phyloP scores from a whole-genome alignment of 1,139 yeast genomes.

The Debaryomyces subglobosus region DNA sequence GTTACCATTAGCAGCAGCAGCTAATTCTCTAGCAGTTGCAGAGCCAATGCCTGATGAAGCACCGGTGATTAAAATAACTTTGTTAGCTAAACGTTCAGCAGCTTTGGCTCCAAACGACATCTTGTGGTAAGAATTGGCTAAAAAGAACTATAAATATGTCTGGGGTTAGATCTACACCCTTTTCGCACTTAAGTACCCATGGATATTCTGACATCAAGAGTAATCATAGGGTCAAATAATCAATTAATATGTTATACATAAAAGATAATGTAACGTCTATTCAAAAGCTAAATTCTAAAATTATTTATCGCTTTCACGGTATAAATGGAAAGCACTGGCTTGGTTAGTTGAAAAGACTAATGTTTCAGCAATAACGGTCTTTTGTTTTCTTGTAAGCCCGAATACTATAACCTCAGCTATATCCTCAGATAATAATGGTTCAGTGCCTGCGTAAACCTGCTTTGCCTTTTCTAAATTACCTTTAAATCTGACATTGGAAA shows the following conservation, averaged over 20 bases:
- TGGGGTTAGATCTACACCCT: background rate
- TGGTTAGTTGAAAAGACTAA: constrained; percentile 78
- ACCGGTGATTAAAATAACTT: constrained; percentile 38
- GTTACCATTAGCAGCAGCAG: constrained; percentile 67
- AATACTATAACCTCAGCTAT: constrained; percentile 82
- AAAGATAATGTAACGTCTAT: background rate
- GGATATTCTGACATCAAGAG: background rate
- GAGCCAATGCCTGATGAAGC: constrained; percentile 60
- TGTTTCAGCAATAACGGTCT: constrained; percentile 79
- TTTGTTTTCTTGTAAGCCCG: constrained; percentile 67
- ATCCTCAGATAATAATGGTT: constrained; percentile 75
- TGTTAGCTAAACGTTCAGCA: constrained; percentile 49
- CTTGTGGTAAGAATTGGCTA: background rate
- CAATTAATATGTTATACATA: background rate
- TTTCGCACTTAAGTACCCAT: background rate
- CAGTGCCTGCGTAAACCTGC: constrained; percentile 70
- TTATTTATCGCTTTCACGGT: constrained; percentile 20
- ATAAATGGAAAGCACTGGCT: constrained; percentile 67
- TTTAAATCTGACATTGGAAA: constrained; percentile 72
- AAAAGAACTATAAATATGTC: background rate
- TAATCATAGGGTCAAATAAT: background rate
- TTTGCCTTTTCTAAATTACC: constrained; percentile 74
- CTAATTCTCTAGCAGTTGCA: constrained; percentile 76
- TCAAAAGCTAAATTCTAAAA: background rate
- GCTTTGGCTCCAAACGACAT: constrained; percentile 50